Base-by-base conservation (phyloP, 2,329 filamentous ascomycete genomes). In the Calonectria leucothoes region DNA sequence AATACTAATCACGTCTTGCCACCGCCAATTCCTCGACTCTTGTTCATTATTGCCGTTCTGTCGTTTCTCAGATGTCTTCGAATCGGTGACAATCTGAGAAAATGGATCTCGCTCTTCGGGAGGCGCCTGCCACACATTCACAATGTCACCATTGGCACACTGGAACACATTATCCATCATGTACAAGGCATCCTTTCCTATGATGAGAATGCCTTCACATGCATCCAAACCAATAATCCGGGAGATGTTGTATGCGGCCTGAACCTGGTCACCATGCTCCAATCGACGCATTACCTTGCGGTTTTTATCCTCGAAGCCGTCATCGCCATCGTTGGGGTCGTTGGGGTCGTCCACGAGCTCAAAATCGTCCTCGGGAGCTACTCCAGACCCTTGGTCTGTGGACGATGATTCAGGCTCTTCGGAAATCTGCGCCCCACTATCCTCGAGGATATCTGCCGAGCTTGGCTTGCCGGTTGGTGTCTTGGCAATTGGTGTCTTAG, bases 111-210 rank as follows among this genome's bases (percentile, higher is more conserved):
- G 93, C 84, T 99, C 97, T 77, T 98, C 96, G 1, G 91, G 87
- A 0, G 96, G 95, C 2, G 97, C 97, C 84, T 98, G 95, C 91
- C 94, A 96, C 11, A 98, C 96, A 80, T 98, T 96, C 72, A 99
- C 95, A 81, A 99, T 98, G 82, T 99, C 97, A 15, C 96, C 96
- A 81, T 98, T 97, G 2, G 94, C 93, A 75, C 96, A 92, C 81
- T 98, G 96, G 82, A 99, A 98, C 81, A 98, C 96, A 78, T 97
- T 96, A 84, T 99, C 97, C 84, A 98, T 94, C 77, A 99, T 93
- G 82, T 99, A 99, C 20, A 99, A 89, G 61, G 93, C 94, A 78
- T 96, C 94, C 83, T 98, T 98, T 23, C 97, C 97, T 49, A 98
- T 90, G 69, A 99, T 97, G 39, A 99, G 88, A 51, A 99, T 92